Percentiles rank a stretch among this genome's conserved stretches.
Conservation (phyloP, 306 rosid species). For the Medicago lupulina region DNA sequence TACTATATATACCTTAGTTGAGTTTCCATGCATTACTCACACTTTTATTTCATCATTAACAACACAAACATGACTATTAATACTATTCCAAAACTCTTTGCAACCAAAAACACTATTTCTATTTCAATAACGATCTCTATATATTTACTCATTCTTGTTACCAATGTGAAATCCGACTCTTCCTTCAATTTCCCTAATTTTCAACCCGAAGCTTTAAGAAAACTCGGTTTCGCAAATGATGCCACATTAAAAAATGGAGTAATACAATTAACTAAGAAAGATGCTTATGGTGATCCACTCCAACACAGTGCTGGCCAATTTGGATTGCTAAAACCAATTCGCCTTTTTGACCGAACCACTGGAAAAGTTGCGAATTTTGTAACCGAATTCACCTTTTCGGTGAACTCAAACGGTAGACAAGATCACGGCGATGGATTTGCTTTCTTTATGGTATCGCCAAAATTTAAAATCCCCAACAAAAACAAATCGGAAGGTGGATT, state of each 20-base stretch:
- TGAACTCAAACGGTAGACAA: neutral
- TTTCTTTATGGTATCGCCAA: slow-evolving; percentile 57
- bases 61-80: slow-evolving; percentile 6
- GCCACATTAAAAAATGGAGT: neutral
- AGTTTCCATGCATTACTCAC: neutral
- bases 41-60: slow-evolving; percentile 2
- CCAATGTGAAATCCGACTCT: slow-evolving; percentile 18
- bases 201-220: neutral
- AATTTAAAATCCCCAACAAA: slow-evolving; percentile 23
- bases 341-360: neutral
- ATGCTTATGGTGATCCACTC: neutral
- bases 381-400: slow-evolving; percentile 32
- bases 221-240: neutral
- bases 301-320: slow-evolving; percentile 35
- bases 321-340: slow-evolving; percentile 5
- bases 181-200: slow-evolving; percentile 32
- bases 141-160: slow-evolving; percentile 1
- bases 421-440: slow-evolving; percentile 54
- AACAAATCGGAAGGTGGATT: slow-evolving; percentile 41
- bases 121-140: neutral
- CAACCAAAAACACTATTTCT: neutral
- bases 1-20: neutral
- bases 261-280: slow-evolving; percentile 23
- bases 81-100: neutral
- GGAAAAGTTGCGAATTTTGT: slow-evolving; percentile 10